Conservation (phyloP, 2,329 filamentous ascomycete species). For the Akanthomyces uredinophilus region DNA sequence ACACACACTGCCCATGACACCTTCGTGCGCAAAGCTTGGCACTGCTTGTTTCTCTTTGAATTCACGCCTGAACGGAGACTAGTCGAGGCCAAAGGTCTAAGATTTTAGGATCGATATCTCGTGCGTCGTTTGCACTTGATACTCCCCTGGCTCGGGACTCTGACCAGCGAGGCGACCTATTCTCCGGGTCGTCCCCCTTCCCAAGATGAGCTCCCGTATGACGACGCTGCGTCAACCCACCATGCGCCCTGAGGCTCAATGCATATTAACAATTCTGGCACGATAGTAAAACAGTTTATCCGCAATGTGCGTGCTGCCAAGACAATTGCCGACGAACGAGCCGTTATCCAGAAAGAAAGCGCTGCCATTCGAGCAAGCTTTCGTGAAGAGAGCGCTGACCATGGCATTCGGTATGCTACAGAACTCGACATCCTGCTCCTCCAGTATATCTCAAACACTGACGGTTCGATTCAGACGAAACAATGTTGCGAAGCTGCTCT, state of each 20-base stretch:
- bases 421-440: background rate
- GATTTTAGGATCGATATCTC: background rate
- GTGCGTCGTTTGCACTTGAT: background rate
- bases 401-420: conserved; percentile 69
- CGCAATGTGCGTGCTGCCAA: conserved; percentile 97
- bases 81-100: background rate
- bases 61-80: background rate
- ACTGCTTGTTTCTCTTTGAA: conserved; percentile 1
- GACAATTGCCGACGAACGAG: conserved; percentile 97
- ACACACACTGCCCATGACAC: conserved; percentile 10
- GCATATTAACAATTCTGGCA: conserved; percentile 11
- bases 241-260: conserved; percentile 15
- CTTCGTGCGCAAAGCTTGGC: conserved; percentile 11
- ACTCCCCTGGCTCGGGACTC: background rate
- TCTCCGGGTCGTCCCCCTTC: conserved; percentile 26
- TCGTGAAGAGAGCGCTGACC: conserved; percentile 91
- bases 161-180: conserved; percentile 26
- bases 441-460: background rate
- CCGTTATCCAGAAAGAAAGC: conserved; percentile 98
- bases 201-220: conserved; percentile 38
- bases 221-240: conserved; percentile 13
- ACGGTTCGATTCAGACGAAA: conserved; percentile 63
- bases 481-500: conserved; percentile 97
- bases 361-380: conserved; percentile 96
- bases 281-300: conserved; percentile 96